Percentiles rank a stretch among this genome's conserved stretches.
phyloP scores from a whole-genome alignment of 495 filamentous ascomycete species.

The Penicillium psychrofluorescens region DNA sequence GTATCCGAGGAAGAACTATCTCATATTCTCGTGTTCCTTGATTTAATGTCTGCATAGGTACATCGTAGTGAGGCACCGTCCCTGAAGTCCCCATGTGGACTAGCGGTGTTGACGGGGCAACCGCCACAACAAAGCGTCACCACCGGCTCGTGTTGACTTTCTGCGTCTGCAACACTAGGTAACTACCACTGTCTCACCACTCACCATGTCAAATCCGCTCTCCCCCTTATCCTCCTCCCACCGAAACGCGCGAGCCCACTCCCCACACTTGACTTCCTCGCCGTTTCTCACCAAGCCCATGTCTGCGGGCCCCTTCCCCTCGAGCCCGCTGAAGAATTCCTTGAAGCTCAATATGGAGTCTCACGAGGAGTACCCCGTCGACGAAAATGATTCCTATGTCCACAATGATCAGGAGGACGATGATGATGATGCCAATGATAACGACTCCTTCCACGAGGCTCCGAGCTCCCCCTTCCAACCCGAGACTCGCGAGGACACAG shows the following conservation, averaged over 20 bases:
- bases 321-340: slow-evolving; percentile 28
- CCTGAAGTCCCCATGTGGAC: too few species aligned
- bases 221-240: slow-evolving; percentile 37
- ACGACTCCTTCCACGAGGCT: slow-evolving; percentile 10
- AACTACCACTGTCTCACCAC: not conserved
- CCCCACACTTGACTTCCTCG: slow-evolving; percentile 21
- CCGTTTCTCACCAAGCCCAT: slow-evolving; percentile 19
- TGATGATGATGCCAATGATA: slow-evolving; percentile 13
- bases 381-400: slow-evolving; percentile 7
- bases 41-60: too few species aligned
- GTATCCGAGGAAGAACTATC: too few species aligned
- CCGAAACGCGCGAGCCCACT: slow-evolving; percentile 34
- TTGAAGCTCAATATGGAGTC: slow-evolving; percentile 9
- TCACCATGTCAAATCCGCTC: slow-evolving; percentile 36
- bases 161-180: slow-evolving; percentile 6
- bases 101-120: slow-evolving; percentile 35
- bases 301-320: slow-evolving; percentile 22
- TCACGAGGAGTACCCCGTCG: not conserved
- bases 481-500: slow-evolving; percentile 31
- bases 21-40: too few species aligned
- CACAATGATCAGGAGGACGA: slow-evolving; percentile 9
- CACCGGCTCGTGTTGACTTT: slow-evolving; percentile 3
- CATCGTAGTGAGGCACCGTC: too few species aligned
- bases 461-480: slow-evolving; percentile 34
- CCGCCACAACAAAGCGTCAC: slow-evolving; percentile 14